phyloP scores from a whole-genome alignment of 164 flowering plant species.

The Annona squamosa region DNA sequence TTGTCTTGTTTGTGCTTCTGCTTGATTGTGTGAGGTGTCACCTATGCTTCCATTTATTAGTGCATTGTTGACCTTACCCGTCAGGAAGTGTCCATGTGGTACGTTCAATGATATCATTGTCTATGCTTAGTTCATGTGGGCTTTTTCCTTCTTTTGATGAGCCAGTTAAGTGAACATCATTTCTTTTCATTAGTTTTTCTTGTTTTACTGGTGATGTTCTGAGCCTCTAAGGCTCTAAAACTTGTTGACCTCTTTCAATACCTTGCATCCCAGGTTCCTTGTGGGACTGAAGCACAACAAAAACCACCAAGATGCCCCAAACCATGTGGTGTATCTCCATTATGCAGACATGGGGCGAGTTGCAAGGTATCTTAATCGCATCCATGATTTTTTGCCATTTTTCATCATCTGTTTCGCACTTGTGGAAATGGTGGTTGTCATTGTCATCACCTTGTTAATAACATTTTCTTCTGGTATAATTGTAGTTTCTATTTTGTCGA shows the following conservation, averaged over 20 bases:
- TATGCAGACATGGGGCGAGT: constrained; percentile 67
- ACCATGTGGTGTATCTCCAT: constrained; percentile 47
- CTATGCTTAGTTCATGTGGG: background rate
- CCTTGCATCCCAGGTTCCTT: constrained; percentile 63
- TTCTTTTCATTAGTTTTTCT: background rate
- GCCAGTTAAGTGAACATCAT: background rate
- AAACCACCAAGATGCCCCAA: constrained; percentile 88
- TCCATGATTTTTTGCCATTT: too few species aligned
- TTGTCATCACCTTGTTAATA: background rate
- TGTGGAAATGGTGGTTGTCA: background rate
- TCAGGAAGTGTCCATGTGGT: background rate
- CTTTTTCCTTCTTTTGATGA: background rate
- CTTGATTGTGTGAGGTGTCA: too few species aligned
- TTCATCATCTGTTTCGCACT: background rate
- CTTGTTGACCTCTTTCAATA: background rate
- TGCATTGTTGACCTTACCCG: background rate
- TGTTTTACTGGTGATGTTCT: background rate
- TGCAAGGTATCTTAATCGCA: constrained; percentile 42
- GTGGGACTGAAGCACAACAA: constrained; percentile 85
- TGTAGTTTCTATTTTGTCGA: background rate
- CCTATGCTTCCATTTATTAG: background rate
- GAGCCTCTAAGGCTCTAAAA: background rate
- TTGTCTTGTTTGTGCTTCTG: too few species aligned
- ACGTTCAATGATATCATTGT: background rate
- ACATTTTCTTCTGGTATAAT: background rate